Percentiles rank a stretch among this genome's conserved stretches.
phyloP scores from a whole-genome alignment of 2,329 filamentous ascomycete genomes.

The Diaporthe sp. region DNA sequence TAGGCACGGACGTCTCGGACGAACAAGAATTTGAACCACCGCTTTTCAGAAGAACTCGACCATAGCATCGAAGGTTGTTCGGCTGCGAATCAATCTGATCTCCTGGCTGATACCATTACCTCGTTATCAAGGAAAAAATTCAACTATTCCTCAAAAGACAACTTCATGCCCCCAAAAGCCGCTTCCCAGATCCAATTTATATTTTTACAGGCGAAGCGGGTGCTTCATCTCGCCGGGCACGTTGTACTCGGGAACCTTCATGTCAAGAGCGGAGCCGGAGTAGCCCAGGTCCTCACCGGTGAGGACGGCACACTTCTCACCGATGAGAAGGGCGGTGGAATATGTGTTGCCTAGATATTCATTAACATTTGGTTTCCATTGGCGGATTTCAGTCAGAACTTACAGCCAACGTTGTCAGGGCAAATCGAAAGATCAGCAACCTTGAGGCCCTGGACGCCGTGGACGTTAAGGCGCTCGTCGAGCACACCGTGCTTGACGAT shows the following conservation, averaged over 20 bases:
- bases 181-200: background rate
- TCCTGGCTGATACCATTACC: conserved; percentile 20
- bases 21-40: conserved; percentile 3
- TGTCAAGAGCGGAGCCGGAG: conserved; percentile 78
- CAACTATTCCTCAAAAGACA: background rate
- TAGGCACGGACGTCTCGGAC: background rate
- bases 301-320: conserved; percentile 79
- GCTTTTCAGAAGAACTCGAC: background rate
- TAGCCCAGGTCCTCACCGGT: conserved; percentile 82
- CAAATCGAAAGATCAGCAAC: conserved; percentile 82
- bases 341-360: conserved; percentile 49
- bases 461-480: conserved; percentile 82
- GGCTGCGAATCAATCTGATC: conserved; percentile 20
- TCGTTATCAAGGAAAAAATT: conserved; percentile 14
- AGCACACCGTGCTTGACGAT: conserved; percentile 85
- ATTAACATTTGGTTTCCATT: background rate
- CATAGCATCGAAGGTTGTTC: background rate
- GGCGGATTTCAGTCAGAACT: too few species aligned
- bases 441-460: conserved; percentile 82
- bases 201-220: conserved; percentile 54
- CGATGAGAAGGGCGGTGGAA: conserved; percentile 79
- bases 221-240: conserved; percentile 63
- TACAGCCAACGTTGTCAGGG: conserved; percentile 82
- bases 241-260: conserved; percentile 78
- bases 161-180: background rate